These are phyloP conservation scores for Eutrema yunnanense DNA, from an alignment of 345 rosid species.

Conservation along the genomic window DNA sequence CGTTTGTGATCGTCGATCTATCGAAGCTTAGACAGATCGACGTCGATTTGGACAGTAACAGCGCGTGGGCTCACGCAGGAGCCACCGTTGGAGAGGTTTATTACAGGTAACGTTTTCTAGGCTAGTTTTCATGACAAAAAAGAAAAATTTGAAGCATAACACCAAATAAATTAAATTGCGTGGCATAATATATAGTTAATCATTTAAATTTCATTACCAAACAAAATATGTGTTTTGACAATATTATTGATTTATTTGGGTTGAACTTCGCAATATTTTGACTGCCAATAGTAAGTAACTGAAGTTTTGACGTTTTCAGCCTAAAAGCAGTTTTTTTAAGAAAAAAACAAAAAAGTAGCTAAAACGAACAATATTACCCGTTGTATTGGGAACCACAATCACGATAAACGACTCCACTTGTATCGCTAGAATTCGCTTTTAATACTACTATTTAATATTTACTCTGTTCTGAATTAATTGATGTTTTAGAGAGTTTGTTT, in stretches of 20 bases:
- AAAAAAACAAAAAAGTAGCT: background rate
- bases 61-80: constrained; percentile 75
- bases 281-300: background rate
- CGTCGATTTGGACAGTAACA: constrained; percentile 43
- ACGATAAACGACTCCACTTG: background rate
- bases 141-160: background rate
- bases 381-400: too few species aligned
- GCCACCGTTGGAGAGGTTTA: constrained; percentile 66
- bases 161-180: background rate
- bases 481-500: too few species aligned
- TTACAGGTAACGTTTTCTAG: constrained; percentile 22
- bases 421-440: background rate
- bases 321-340: background rate
- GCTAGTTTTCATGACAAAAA: background rate
- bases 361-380: too few species aligned
- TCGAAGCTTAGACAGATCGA: constrained; percentile 43
- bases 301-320: constrained; percentile 7
- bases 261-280: background rate
- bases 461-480: too few species aligned
- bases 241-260: background rate
- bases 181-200: background rate
- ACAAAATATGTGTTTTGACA: background rate
- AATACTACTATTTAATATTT: too few species aligned
- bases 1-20: constrained; percentile 58
- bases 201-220: background rate